phyloP scores from a whole-genome alignment of 495 filamentous ascomycete species.

The Trichoderma asperelloides region DNA sequence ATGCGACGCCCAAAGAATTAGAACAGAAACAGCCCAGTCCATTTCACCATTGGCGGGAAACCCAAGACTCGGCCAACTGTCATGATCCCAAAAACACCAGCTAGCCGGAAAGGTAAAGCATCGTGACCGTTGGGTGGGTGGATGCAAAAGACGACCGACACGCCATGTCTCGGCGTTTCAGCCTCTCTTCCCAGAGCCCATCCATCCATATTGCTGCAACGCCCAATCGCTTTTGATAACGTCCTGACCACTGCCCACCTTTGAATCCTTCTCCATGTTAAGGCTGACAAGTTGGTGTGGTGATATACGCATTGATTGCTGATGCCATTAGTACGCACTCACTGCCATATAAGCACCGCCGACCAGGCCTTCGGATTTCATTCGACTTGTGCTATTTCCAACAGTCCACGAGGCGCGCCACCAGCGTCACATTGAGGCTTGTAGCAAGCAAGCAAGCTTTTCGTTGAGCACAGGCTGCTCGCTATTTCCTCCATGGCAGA shows the following conservation, averaged over 20 bases:
- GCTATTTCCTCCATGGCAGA: not conserved
- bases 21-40: too few species aligned
- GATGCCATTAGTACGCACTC: not conserved
- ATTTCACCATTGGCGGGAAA: too few species aligned
- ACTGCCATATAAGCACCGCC: not conserved
- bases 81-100: too few species aligned
- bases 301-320: not conserved
- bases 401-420: not conserved
- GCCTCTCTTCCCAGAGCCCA: not conserved
- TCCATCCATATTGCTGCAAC: not conserved
- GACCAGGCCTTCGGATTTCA: not conserved
- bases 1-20: too few species aligned
- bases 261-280: not conserved
- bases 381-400: not conserved
- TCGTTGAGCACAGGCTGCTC: not conserved
- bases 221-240: not conserved
- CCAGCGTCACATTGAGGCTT: not conserved
- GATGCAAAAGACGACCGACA: too few species aligned
- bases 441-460: not conserved
- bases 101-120: too few species aligned
- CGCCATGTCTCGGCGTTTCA: not conserved
- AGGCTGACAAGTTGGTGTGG: constrained; percentile 3
- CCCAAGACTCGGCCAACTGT: not conserved
- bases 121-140: too few species aligned
- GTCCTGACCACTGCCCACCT: not conserved